Percentiles rank a stretch among this genome's conserved stretches.
Conservation (phyloP, 257 asterid genomes). For the Salvia hispanica region DNA sequence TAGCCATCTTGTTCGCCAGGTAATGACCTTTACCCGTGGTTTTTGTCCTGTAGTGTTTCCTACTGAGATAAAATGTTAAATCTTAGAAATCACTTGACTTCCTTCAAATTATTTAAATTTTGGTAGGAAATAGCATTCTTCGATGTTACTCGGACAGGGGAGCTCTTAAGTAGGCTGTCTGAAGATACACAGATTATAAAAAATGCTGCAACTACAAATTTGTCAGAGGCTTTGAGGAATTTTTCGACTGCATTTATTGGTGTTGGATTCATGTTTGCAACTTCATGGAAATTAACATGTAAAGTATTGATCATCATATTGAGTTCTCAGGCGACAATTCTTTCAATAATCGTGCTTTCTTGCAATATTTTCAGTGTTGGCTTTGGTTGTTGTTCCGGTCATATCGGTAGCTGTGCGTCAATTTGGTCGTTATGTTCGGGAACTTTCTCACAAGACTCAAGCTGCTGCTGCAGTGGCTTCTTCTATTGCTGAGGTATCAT, state of each 20-base stretch:
- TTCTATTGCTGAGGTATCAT: constrained; percentile 80
- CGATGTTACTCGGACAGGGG: constrained; percentile 92
- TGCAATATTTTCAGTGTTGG: constrained; percentile 57
- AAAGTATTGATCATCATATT: constrained; percentile 12
- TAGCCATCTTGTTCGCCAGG: constrained; percentile 72
- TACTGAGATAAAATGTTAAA: constrained; percentile 2
- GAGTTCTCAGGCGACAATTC: constrained; percentile 1
- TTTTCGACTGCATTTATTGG: constrained; percentile 82
- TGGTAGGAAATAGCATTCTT: constrained; percentile 83
- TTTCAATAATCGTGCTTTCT: constrained; percentile 6
- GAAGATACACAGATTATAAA: constrained; percentile 93
- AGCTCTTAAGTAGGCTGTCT: constrained; percentile 86
- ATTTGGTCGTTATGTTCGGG: constrained; percentile 76
- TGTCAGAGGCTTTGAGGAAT: constrained; percentile 86
- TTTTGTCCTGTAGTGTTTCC: constrained; percentile 6
- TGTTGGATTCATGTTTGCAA: constrained; percentile 77
- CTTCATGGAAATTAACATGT: constrained; percentile 85
- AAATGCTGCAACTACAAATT: constrained; percentile 87
- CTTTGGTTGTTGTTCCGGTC: constrained; percentile 80
- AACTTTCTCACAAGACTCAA: constrained; percentile 84
- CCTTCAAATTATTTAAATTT: not conserved
- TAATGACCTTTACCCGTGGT: constrained; percentile 36
- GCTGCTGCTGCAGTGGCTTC: constrained; percentile 93
- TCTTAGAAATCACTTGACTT: constrained; percentile 6
- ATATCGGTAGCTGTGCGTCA: constrained; percentile 67